Base-by-base conservation (phyloP, 2,329 filamentous ascomycete species). In the Aspergillus brunneoviolaceus region DNA sequence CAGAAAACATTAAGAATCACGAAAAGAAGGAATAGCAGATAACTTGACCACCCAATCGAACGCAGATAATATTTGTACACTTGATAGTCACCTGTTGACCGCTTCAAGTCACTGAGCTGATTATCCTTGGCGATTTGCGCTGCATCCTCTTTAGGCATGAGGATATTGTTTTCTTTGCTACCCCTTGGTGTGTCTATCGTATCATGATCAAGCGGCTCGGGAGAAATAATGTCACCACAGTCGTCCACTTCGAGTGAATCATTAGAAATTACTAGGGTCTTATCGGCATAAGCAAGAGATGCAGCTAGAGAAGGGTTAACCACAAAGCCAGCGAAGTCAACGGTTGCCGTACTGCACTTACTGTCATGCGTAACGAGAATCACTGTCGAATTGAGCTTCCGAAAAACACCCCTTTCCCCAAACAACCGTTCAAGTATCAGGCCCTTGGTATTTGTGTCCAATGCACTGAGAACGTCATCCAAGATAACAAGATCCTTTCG, bases 381-480 rank as follows among this genome's bases (percentile, higher is more conserved):
- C 6, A 65, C 50, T 23, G 63, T 65, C 12, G 57, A 59, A 2
- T 49, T 42, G 16, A 59, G 16, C 35, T 19, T 29, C 29, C 61
- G 60, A 5, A 63, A 53, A 3, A 64, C 14, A 27, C 60, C 63
- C 12, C 62, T 21, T 1, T 7, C 33, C 9, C 57, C 54, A n/a
- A 67, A 58, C 2, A 66, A 49, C 2, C 53, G 51, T 9, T 45
- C 47, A 5, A 61, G 39, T 4, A 64, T 55, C 4, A 45, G 31
- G 12, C 48, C 53, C 47, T 62, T 55, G 2, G 59, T 61, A 9
- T 57, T 49, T 5, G 27, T 23, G 47, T 66, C 64, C 6, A 66
- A 49, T 6, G 56, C 62, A 4, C 60, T 61, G 21, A 66, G 59
- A 4, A 64, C 47, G 51, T 67, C 65, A 35, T 67, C 65, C 9